A percentile compares a stretch with the other conserved stretches of the same genome.
Evolutionary conservation across 2,329 filamentous ascomycete genomes (phyloP).

Genomic region (Chaetomiaceae sp.): DNA sequence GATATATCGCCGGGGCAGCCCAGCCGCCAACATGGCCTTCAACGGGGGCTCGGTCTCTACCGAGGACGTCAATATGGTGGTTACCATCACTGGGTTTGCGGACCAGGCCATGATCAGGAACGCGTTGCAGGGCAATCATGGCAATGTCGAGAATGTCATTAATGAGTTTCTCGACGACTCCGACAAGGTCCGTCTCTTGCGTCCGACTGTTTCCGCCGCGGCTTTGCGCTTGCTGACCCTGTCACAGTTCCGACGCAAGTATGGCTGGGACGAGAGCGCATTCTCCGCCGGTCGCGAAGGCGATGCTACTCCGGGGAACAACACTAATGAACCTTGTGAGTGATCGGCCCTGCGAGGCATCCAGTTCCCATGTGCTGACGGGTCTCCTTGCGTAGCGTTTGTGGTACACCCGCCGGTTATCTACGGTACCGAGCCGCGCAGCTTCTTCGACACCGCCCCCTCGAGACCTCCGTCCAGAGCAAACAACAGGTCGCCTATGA

Average conservation of each 20-base stretch:
- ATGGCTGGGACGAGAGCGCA: conserved; percentile 52
- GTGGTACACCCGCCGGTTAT: conserved; percentile 51
- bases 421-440: conserved; percentile 40
- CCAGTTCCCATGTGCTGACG: background rate
- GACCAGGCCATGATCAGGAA: conserved; percentile 10
- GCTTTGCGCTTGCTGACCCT: conserved; percentile 17
- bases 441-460: conserved; percentile 40
- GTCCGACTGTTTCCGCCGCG: background rate
- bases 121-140: conserved; percentile 39
- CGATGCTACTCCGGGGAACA: conserved; percentile 15
- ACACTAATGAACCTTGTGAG: conserved; percentile 1
- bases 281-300: conserved; percentile 53
- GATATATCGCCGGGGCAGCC: background rate
- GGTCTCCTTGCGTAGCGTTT: conserved; percentile 34
- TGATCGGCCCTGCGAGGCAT: background rate
- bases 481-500: conserved; percentile 53
- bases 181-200: conserved; percentile 36
- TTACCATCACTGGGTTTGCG: conserved; percentile 5
- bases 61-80: conserved; percentile 8
- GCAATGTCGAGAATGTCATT: conserved; percentile 46
- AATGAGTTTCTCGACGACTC: conserved; percentile 50
- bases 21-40: conserved; percentile 16
- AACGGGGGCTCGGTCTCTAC: background rate
- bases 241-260: conserved; percentile 43
- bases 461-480: conserved; percentile 61